Conservation (phyloP, 1,284 basidiomycete genomes). For the Trichosporon asahii region DNA sequence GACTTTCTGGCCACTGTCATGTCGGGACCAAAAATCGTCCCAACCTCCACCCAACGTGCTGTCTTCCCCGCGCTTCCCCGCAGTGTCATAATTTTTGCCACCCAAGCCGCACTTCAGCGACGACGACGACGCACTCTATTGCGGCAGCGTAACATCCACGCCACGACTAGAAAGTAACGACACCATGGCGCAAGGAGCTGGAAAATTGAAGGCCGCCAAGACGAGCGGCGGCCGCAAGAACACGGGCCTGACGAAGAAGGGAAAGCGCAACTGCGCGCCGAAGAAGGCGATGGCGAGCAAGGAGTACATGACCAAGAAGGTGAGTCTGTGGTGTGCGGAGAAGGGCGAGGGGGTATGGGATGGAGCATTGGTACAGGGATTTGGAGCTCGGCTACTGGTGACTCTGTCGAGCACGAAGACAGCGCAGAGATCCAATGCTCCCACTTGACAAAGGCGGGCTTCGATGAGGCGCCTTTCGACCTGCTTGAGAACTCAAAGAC, state of each 20-base stretch:
- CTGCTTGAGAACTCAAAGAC: background rate
- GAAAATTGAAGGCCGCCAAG: constrained; percentile 39
- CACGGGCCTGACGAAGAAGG: constrained; percentile 41
- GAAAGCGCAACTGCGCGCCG: constrained; percentile 42
- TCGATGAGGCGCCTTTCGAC: too few species aligned
- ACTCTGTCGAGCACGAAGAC: too few species aligned
- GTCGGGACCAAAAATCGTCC: constrained; percentile 15
- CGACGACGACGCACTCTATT: background rate
- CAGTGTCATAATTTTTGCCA: constrained; percentile 15
- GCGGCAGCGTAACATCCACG: background rate
- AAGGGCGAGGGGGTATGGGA: too few species aligned
- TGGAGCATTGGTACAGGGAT: too few species aligned
- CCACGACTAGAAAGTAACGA: constrained; percentile 4
- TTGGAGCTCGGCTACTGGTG: too few species aligned
- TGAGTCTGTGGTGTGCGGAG: constrained; percentile 19
- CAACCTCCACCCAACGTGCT: background rate
- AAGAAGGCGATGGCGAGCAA: constrained; percentile 36
- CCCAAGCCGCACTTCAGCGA: background rate
- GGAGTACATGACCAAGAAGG: constrained; percentile 41
- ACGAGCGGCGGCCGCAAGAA: constrained; percentile 43
- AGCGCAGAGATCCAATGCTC: too few species aligned
- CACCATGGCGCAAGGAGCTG: constrained; percentile 49
- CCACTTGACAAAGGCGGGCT: too few species aligned
- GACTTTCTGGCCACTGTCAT: background rate
- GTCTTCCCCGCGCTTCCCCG: background rate